Evolutionary conservation across 148 eudicot species (phyloP).

Genomic region (Arbutus unedo): DNA sequence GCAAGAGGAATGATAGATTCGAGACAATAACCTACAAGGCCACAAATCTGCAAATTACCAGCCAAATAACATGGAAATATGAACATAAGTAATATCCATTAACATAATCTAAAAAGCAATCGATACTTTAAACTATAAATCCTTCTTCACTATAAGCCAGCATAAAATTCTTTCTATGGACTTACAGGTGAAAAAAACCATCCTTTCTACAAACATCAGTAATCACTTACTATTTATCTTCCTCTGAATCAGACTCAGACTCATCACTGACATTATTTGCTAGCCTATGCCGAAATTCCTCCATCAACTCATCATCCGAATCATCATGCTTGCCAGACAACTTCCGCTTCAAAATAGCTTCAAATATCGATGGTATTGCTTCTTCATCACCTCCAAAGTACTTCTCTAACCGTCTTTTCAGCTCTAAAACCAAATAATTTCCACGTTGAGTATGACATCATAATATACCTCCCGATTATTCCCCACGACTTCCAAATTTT

Average conservation of each 20-base stretch:
- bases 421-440: slow-evolving; percentile 31
- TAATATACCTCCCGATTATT: background rate
- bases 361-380: slow-evolving; percentile 47
- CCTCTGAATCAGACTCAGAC: slow-evolving; percentile 23
- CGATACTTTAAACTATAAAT: too few species aligned
- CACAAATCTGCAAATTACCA: background rate
- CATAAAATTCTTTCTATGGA: background rate
- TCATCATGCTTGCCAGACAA: slow-evolving; percentile 49
- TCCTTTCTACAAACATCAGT: background rate
- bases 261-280: slow-evolving; percentile 8
- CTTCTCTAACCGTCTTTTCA: slow-evolving; percentile 36
- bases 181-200: background rate
- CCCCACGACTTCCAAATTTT: background rate
- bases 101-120: background rate
- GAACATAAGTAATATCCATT: background rate
- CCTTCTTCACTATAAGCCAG: background rate
- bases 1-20: background rate
- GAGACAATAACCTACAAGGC: background rate
- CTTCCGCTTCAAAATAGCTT: slow-evolving; percentile 50
- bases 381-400: slow-evolving; percentile 44
- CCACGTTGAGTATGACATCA: background rate
- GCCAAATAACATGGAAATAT: background rate
- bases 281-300: slow-evolving; percentile 27
- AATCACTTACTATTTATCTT: slow-evolving; percentile 14
- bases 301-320: slow-evolving; percentile 48